These are phyloP conservation scores for Salix dunnii DNA, from an alignment of 345 rosid genomes.

Conservation along the genomic window DNA sequence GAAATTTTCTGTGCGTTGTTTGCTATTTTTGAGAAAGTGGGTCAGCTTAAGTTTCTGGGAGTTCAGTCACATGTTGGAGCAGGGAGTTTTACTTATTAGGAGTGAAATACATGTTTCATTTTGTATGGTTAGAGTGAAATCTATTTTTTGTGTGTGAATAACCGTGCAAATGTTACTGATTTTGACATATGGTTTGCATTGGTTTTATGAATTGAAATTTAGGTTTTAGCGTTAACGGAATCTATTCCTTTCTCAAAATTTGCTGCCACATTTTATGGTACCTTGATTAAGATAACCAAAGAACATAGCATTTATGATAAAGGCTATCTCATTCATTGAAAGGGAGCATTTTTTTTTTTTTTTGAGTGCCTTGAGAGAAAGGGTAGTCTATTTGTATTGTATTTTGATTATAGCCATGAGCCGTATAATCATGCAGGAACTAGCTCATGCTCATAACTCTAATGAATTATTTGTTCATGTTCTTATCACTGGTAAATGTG, in stretches of 20 bases:
- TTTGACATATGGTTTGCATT: not conserved
- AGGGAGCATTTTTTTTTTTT: not conserved
- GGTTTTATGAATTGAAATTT: not conserved
- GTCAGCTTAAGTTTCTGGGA: not conserved
- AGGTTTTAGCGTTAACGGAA: not conserved
- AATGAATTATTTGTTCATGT: not conserved
- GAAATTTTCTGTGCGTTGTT: not conserved
- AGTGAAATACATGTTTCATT: not conserved
- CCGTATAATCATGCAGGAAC: not conserved
- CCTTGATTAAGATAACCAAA: not conserved
- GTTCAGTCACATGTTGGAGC: slow-evolving; percentile 3
- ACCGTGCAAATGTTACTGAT: not conserved
- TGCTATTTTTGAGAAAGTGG: not conserved
- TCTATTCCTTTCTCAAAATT: not conserved
- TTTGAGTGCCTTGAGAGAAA: not conserved
- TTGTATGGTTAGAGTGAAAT: not conserved
- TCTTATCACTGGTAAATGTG: slow-evolving; percentile 3
- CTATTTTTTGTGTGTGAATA: not conserved
- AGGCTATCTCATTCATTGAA: not conserved
- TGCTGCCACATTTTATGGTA: not conserved
- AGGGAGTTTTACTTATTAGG: not conserved
- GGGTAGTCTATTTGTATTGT: not conserved
- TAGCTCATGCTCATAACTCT: not conserved
- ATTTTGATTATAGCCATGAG: not conserved
- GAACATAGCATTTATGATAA: not conserved